A percentile compares a stretch with the other conserved stretches of the same genome.
These are phyloP conservation scores for Penicillium frequentans DNA, from an alignment of 2,329 filamentous ascomycete genomes.

Conservation along the genomic window DNA sequence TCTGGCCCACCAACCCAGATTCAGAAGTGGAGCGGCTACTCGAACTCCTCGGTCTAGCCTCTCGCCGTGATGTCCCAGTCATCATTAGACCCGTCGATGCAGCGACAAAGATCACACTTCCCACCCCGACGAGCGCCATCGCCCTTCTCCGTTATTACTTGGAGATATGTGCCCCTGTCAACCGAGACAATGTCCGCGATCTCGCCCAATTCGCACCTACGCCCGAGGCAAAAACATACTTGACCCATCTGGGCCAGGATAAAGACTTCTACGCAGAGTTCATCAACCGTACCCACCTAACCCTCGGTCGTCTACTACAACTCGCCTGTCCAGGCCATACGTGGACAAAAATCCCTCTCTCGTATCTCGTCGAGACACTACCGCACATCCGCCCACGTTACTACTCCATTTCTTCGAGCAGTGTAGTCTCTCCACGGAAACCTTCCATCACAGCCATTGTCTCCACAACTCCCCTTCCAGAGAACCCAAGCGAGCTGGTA, in stretches of 20 bases:
- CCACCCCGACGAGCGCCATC: constrained; percentile 85
- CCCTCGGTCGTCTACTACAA: constrained; percentile 50
- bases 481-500: constrained; percentile 68
- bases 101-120: constrained; percentile 81
- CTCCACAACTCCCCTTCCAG: constrained; percentile 71
- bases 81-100: constrained; percentile 60
- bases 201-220: constrained; percentile 81
- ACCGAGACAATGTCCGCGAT: constrained; percentile 80
- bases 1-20: constrained; percentile 89
- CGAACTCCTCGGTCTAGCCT: constrained; percentile 64
- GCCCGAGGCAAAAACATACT: constrained; percentile 74
- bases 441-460: constrained; percentile 83
- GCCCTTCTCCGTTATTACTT: constrained; percentile 86
- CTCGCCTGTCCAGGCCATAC: constrained; percentile 65
- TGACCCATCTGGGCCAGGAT: constrained; percentile 77
- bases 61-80: constrained; percentile 34
- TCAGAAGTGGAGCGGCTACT: constrained; percentile 82
- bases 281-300: constrained; percentile 72
- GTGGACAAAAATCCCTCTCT: constrained; percentile 82
- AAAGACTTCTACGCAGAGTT: constrained; percentile 83
- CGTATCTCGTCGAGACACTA: constrained; percentile 81
- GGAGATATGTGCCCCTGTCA: constrained; percentile 89
- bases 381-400: constrained; percentile 88
- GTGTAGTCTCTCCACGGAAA: constrained; percentile 47
- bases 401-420: constrained; percentile 85